These are phyloP conservation scores for Colletotrichum sp. DNA, from an alignment of 2,329 filamentous ascomycete genomes.

Conservation along the genomic window DNA sequence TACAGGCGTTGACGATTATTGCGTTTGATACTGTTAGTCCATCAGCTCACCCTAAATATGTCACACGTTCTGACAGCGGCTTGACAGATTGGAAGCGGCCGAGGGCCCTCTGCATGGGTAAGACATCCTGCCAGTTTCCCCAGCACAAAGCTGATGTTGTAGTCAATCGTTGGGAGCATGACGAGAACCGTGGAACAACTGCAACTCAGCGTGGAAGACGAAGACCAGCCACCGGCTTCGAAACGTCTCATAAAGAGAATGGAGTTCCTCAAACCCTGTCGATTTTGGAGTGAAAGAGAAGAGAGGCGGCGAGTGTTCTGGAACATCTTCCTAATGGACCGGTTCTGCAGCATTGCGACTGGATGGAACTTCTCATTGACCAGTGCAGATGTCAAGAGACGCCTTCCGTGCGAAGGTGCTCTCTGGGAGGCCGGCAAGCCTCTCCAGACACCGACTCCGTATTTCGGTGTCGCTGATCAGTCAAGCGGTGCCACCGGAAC, in stretches of 20 bases:
- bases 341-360: slow-evolving; percentile 45
- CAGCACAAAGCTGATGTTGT: background rate
- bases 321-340: slow-evolving; percentile 44
- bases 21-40: slow-evolving; percentile 36
- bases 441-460: slow-evolving; percentile 40
- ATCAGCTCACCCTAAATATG: background rate
- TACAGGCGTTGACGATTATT: slow-evolving; percentile 39
- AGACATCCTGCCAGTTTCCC: background rate
- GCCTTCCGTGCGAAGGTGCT: slow-evolving; percentile 43
- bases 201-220: slow-evolving; percentile 39
- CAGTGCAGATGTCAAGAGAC: slow-evolving; percentile 38
- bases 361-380: slow-evolving; percentile 43
- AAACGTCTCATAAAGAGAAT: slow-evolving; percentile 39
- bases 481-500: slow-evolving; percentile 22
- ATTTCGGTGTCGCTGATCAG: slow-evolving; percentile 43
- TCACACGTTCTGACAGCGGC: background rate
- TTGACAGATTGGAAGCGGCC: slow-evolving; percentile 36
- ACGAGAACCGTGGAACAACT: slow-evolving; percentile 43
- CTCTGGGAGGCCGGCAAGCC: slow-evolving; percentile 41
- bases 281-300: slow-evolving; percentile 41
- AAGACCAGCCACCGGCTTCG: slow-evolving; percentile 26
- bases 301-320: slow-evolving; percentile 45
- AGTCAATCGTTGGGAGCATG: slow-evolving; percentile 42
- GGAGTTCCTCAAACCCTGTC: slow-evolving; percentile 34
- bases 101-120: slow-evolving; percentile 36